phyloP scores from a whole-genome alignment of 129 eudicot species.

The Solidago caesia region DNA sequence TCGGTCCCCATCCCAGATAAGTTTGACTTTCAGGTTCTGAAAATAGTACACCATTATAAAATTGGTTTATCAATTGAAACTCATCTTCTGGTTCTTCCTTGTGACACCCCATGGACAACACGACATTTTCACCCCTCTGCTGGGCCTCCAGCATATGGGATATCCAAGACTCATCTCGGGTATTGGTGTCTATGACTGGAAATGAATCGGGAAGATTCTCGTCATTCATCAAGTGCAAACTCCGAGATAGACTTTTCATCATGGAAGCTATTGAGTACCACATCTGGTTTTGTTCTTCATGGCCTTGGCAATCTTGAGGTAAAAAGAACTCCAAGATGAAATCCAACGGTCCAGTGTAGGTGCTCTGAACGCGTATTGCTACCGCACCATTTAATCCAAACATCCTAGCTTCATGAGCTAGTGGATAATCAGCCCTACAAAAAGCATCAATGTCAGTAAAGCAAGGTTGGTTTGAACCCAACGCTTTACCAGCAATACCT shows the following conservation, averaged over 20 bases:
- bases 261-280: slow-evolving; percentile 33
- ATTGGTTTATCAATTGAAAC: slow-evolving; percentile 42
- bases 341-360: slow-evolving; percentile 34
- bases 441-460: slow-evolving; percentile 51
- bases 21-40: slow-evolving; percentile 31
- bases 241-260: slow-evolving; percentile 35
- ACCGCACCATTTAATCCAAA: slow-evolving; percentile 41
- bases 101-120: slow-evolving; percentile 47
- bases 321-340: slow-evolving; percentile 55
- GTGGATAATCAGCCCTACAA: slow-evolving; percentile 58
- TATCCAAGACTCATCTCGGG: slow-evolving; percentile 51
- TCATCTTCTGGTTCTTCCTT: slow-evolving; percentile 64
- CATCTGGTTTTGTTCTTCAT: slow-evolving; percentile 40
- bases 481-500: slow-evolving; percentile 68
- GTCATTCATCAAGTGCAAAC: slow-evolving; percentile 36
- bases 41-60: slow-evolving; percentile 30
- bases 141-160: slow-evolving; percentile 55
- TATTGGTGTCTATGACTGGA: slow-evolving; percentile 21
- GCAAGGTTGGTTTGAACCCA: slow-evolving; percentile 57
- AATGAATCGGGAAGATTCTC: slow-evolving; percentile 30
- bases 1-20: slow-evolving; percentile 33
- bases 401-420: slow-evolving; percentile 45
- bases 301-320: slow-evolving; percentile 43
- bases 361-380: slow-evolving; percentile 52
- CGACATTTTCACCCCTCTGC: slow-evolving; percentile 56